Percentiles rank a stretch among this genome's conserved stretches.
Conservation (phyloP, 305 asterid species). For the Rubia balearica region DNA sequence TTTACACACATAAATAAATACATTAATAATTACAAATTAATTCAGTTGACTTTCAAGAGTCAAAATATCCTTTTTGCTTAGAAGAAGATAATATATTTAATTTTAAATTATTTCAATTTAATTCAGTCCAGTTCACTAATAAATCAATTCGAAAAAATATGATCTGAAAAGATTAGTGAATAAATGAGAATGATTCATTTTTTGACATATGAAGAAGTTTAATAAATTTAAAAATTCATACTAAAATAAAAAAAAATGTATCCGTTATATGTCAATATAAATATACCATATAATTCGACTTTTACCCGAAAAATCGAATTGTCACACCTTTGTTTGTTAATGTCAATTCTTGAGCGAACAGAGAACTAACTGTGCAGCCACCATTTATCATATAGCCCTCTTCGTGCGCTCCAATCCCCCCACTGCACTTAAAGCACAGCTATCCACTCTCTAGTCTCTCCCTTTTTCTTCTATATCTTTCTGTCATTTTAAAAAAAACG, state of each 20-base stretch:
- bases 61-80: too few species aligned
- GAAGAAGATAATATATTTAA: too few species aligned
- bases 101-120: too few species aligned
- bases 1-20: too few species aligned
- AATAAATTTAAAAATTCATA: not conserved
- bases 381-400: conserved; percentile 16
- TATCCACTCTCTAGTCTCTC: not conserved
- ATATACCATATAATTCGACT: too few species aligned
- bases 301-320: not conserved
- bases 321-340: not conserved
- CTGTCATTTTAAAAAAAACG: not conserved
- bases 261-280: too few species aligned
- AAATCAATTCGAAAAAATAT: too few species aligned
- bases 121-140: too few species aligned
- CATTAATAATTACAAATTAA: too few species aligned
- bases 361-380: conserved; percentile 8
- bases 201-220: not conserved
- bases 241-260: too few species aligned
- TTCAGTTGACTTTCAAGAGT: too few species aligned
- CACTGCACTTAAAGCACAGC: conserved; percentile 12
- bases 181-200: not conserved
- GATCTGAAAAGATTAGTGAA: too few species aligned
- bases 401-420: conserved; percentile 24
- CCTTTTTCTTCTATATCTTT: not conserved
- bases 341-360: not conserved